Percentiles rank a stretch among this genome's conserved stretches.
Evolutionary conservation across 257 asterid genomes (phyloP).

Genomic region (Gardenia jasminoides): DNA sequence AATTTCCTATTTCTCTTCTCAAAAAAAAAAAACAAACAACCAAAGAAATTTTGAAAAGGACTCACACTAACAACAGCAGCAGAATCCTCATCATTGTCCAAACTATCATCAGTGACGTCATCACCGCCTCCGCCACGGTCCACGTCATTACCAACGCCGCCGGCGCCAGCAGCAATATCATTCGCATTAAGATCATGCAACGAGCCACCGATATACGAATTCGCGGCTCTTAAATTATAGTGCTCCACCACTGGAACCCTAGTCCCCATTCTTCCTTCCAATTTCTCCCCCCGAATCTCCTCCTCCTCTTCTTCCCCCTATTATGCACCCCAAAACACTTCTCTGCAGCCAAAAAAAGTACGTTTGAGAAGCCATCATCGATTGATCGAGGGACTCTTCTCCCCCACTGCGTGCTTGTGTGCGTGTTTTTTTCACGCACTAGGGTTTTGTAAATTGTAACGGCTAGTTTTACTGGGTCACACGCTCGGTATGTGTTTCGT

Average conservation of each 20-base stretch:
- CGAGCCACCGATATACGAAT: conserved; percentile 70
- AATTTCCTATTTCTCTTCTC: neutral
- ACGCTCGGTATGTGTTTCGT: neutral
- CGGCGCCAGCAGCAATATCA: conserved; percentile 26
- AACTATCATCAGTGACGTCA: conserved; percentile 59
- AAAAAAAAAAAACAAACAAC: neutral
- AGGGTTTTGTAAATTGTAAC: neutral
- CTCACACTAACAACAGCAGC: conserved; percentile 72
- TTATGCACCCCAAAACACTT: too few species aligned
- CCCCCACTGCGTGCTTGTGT: too few species aligned
- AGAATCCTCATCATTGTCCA: conserved; percentile 59
- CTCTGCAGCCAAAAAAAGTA: neutral
- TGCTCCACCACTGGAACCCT: conserved; percentile 74
- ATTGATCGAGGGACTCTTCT: neutral
- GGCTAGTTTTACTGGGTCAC: neutral
- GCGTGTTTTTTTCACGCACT: neutral
- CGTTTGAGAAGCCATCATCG: conserved; percentile 13
- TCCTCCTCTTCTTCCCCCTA: neutral
- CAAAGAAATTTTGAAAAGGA: neutral
- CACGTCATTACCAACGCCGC: conserved; percentile 38
- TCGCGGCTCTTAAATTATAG: conserved; percentile 64
- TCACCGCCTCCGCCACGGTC: conserved; percentile 53
- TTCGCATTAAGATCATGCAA: conserved; percentile 79
- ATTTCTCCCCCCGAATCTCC: neutral
- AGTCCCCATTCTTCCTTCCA: conserved; percentile 45